Evolutionary conservation across 208 protist species (phyloP).

Genomic region (Balamuthia mandrillaris): DNA sequence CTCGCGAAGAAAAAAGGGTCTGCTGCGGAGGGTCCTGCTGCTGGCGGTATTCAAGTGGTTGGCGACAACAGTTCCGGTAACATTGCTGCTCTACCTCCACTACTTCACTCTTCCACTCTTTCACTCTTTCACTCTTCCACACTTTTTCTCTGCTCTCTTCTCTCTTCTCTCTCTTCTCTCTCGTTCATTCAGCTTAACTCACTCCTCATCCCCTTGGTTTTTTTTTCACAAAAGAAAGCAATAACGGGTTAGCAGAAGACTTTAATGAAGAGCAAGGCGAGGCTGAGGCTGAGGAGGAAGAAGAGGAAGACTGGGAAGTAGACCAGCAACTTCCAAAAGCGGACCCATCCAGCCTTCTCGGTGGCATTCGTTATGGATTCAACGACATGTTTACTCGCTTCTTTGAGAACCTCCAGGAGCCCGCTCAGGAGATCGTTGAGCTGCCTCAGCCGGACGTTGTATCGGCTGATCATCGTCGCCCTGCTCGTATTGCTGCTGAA

Average conservation of each 20-base stretch:
- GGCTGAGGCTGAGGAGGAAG: neutral
- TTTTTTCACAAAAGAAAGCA: neutral
- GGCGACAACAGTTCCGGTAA: too few species aligned
- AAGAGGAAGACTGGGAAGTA: neutral
- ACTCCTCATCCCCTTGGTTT: neutral
- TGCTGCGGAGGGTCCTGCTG: too few species aligned
- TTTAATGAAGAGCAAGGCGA: neutral
- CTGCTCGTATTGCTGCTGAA: neutral
- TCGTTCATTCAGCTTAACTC: neutral
- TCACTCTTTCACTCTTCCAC: neutral
- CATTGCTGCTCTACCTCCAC: too few species aligned
- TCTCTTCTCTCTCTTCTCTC: neutral
- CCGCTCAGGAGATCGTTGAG: neutral
- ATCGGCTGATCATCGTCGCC: neutral
- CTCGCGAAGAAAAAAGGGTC: slow-evolving; percentile 24
- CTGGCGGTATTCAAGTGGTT: too few species aligned
- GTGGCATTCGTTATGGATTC: slow-evolving; percentile 1
- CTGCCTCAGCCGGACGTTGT: neutral
- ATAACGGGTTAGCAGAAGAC: neutral
- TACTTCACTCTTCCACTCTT: neutral
- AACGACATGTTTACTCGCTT: slow-evolving; percentile 7
- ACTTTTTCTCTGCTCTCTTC: neutral
- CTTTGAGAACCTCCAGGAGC: neutral
- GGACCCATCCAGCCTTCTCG: neutral
- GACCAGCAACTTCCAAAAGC: neutral